Percentiles rank a stretch among this genome's conserved stretches.
Conservation (phyloP, 352 stramenopile genomes). For the Phytophthora meadii region DNA sequence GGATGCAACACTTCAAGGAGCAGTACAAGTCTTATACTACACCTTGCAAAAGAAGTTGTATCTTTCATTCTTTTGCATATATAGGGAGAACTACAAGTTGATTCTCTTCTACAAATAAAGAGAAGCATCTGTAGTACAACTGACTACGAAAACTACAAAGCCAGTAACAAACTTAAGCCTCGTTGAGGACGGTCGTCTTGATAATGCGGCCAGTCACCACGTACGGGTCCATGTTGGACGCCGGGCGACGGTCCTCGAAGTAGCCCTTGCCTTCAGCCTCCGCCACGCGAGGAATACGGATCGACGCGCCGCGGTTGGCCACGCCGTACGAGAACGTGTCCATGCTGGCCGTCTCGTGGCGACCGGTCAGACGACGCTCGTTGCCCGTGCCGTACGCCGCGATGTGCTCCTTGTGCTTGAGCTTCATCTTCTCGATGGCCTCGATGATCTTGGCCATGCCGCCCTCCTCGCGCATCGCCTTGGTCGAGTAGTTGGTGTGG, state of each 20-base stretch:
- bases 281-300: conserved; percentile 93
- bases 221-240: conserved; percentile 99
- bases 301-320: conserved; percentile 95
- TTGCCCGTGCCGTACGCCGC: conserved; percentile 96
- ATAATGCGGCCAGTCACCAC: conserved; percentile 97
- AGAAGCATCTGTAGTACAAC: background rate
- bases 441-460: conserved; percentile 95
- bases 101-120: conserved; percentile 23
- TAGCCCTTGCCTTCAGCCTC: conserved; percentile 93
- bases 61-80: conserved; percentile 32
- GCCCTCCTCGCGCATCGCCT: conserved; percentile 95
- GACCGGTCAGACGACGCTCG: conserved; percentile 96
- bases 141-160: background rate
- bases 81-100: conserved; percentile 25
- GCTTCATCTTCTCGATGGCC: conserved; percentile 97
- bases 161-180: conserved; percentile 46
- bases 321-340: conserved; percentile 97
- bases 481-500: conserved; percentile 98
- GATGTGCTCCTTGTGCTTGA: conserved; percentile 98
- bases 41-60: conserved; percentile 7
- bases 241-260: conserved; percentile 96
- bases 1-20: background rate
- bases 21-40: too few relatives aligned
- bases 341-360: conserved; percentile 97
- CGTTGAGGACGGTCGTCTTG: conserved; percentile 93